Conservation (phyloP, 1,139 yeast species). For the Wickerhamiella pararugosa region DNA sequence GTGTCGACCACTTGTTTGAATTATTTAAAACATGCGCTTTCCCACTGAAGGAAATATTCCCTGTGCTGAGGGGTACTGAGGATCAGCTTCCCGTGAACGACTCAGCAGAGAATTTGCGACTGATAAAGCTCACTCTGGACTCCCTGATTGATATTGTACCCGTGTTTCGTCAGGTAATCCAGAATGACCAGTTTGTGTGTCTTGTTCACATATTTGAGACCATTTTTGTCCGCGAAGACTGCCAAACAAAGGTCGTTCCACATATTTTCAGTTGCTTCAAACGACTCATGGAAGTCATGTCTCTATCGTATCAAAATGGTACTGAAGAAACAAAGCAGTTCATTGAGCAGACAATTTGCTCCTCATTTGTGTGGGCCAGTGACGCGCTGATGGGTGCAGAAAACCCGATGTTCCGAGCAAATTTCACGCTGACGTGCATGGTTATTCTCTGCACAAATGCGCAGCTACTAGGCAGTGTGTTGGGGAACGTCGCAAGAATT, state of each 20-base stretch:
- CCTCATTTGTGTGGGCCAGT: conserved; percentile 11
- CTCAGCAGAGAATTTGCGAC: conserved; percentile 26
- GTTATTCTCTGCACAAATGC: conserved; percentile 44
- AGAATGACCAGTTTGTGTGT: conserved; percentile 56
- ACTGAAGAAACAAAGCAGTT: neutral
- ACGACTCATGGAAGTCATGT: conserved; percentile 21
- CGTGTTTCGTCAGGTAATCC: conserved; percentile 50
- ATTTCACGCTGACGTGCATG: conserved; percentile 41
- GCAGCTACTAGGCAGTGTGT: conserved; percentile 16
- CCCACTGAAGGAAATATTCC: conserved; percentile 29
- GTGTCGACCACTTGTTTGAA: conserved; percentile 71
- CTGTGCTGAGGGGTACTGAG: conserved; percentile 8
- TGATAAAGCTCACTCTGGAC: conserved; percentile 36
- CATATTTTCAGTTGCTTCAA: conserved; percentile 21
- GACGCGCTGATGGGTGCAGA: neutral
- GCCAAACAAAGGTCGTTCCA: conserved; percentile 19
- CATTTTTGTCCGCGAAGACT: conserved; percentile 34
- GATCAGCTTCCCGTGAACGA: conserved; percentile 18
- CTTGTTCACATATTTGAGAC: conserved; percentile 47
- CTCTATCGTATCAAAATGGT: conserved; percentile 9
- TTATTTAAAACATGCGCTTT: conserved; percentile 57
- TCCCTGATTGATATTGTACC: conserved; percentile 46
- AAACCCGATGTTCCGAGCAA: conserved; percentile 21
- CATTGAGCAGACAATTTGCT: conserved; percentile 9
- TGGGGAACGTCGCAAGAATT: conserved; percentile 19